Evolutionary conservation across 768 basidiomycete species (phyloP), one percentile per base, ranked within the genome.

Genomic region (Mycena filopes): DNA sequence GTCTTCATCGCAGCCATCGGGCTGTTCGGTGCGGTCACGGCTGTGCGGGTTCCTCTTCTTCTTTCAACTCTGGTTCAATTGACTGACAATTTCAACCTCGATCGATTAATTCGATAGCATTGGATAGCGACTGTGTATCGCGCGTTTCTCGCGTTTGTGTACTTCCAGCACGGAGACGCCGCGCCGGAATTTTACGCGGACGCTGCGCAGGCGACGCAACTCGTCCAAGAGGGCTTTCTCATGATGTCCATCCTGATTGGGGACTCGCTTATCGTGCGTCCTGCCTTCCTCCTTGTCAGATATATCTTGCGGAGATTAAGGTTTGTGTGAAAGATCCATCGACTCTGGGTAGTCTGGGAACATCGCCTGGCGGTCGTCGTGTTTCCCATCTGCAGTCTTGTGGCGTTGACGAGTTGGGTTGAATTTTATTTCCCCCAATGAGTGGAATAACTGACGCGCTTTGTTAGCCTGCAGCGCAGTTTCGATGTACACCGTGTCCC

Each of bases 281-380:
- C 12, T 21, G 28, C 28, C 15, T 18, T 9, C 18, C 16, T 42
- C 13, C n/a, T n/a, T 28, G 13, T 21, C 28, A 4, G 13, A 29
- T 23, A 46, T 33, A 62, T 15, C 20, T 43, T 31, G 10, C 18
- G 10, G 18, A 18, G 10, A 28, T 13, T 55, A 20, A 28, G 20
- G 18, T 1, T 40, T 26, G 2, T 10, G 4, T 3, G 29, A 3
- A 31, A 66, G 66, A 67, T 67, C 9, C 66, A 67, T 29, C 66
- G 66, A 11, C 40, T 67, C 3, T 67, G 66, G 66, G 66, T 67
- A 20, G 66, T 67, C 4, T 67, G 66, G 66, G 66, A 63, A 47
- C 66, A 60, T 26, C 55, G 61, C 1, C 31, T n/a, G 1, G 20
- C n/a, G 2, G 40, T 67, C 23, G 50, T 63, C 8, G 26, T 63